These are phyloP conservation scores for Straminergon stramineum DNA, from an alignment of 225 moss, liverwort and hornwort genomes.

Conservation along the genomic window DNA sequence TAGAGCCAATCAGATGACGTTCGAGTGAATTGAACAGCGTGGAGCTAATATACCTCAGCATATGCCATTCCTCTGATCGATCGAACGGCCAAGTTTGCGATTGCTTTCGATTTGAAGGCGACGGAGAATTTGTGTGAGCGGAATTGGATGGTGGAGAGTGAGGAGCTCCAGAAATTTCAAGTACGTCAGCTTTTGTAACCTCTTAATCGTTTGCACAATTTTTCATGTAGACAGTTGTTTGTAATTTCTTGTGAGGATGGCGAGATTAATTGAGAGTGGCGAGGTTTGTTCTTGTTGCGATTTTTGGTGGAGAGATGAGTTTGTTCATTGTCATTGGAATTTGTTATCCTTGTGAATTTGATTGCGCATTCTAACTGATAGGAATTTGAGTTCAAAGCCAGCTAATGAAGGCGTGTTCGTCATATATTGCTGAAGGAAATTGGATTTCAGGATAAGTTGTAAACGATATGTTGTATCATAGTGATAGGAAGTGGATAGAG, in stretches of 20 bases:
- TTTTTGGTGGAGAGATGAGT: neutral
- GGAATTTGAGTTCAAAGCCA: neutral
- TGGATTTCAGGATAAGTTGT: neutral
- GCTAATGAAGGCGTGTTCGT: neutral
- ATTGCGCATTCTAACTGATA: neutral
- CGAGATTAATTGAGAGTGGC: neutral
- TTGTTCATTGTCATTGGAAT: neutral
- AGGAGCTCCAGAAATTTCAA: neutral
- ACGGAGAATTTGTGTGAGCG: neutral
- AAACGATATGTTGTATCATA: neutral
- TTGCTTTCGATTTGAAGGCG: neutral
- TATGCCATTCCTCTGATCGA: neutral
- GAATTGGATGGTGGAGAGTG: neutral
- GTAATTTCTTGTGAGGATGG: neutral
- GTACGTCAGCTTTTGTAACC: neutral
- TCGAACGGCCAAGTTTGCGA: neutral
- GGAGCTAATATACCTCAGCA: constrained; percentile 4
- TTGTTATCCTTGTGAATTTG: no score
- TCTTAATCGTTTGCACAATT: neutral
- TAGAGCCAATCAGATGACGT: neutral
- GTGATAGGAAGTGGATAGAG: neutral
- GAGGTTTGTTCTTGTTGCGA: neutral
- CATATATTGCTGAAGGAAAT: neutral
- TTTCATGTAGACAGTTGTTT: neutral
- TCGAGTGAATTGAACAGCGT: neutral